Conservation (phyloP, 805 yeast species). For the Cyberlindnera galapagoensis region DNA sequence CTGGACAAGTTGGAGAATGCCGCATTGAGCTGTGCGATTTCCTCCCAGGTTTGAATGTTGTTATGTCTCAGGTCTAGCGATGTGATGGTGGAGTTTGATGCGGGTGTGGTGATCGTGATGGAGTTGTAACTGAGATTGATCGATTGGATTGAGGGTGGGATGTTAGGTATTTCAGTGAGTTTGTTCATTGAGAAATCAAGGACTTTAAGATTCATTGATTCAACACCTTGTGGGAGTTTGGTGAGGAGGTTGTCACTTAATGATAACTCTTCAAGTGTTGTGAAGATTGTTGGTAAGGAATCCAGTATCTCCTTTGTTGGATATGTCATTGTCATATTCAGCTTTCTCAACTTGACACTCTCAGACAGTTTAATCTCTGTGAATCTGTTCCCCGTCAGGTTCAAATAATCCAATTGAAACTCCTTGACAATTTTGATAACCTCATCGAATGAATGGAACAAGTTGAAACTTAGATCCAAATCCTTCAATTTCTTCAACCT, state of each 20-base stretch:
- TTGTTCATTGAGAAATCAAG: conserved; percentile 10
- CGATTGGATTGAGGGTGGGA: conserved; percentile 3
- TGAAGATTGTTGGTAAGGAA: conserved; percentile 26
- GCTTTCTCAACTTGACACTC: conserved; percentile 2
- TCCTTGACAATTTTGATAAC: conserved; percentile 31
- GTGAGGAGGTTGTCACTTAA: conserved; percentile 23
- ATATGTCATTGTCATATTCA: conserved; percentile 23
- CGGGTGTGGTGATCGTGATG: conserved; percentile 25
- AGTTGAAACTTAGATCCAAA: conserved; percentile 58
- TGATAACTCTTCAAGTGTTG: conserved; percentile 26
- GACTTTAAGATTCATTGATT: conserved; percentile 1
- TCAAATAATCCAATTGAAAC: conserved; percentile 34
- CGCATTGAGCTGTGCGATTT: conserved; percentile 36
- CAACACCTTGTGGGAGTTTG: conserved; percentile 4
- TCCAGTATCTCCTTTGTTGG: conserved; percentile 6
- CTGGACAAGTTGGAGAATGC: conserved; percentile 37
- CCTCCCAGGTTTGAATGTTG: conserved; percentile 37
- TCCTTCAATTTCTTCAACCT: conserved; percentile 29
- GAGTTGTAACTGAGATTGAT: conserved; percentile 12
- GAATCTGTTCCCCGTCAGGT: conserved; percentile 51
- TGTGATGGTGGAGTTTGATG: conserved; percentile 9
- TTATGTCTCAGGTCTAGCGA: conserved; percentile 50
- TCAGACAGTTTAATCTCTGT: background rate
- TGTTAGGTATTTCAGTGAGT: conserved; percentile 11
- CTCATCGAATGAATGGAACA: conserved; percentile 36